Base-by-base conservation (phyloP, 352 stramenopile genomes). In the Aphanomyces invadans region DNA sequence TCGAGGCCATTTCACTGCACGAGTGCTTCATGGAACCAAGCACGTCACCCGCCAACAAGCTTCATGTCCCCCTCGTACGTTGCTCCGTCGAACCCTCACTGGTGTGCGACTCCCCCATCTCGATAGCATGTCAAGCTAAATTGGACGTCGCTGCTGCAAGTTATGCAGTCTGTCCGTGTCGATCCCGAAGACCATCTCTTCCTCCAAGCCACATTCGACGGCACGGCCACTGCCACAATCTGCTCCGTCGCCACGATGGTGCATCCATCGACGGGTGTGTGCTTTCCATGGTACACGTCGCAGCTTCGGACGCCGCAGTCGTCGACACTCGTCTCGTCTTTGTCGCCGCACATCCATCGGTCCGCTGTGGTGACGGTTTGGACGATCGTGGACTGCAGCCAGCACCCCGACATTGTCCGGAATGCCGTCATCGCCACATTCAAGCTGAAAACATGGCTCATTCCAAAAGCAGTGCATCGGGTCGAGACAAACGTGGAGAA, bases 121-220 rank as follows among this genome's bases (percentile, higher is more conserved):
- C n/a, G n/a, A n/a, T n/a, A n/a, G n/a, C n/a, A n/a, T n/a, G n/a
- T n/a, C n/a, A n/a, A n/a, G n/a, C 21, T 25, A 21, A 25, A 54
- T 54, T 54, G n/a, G 46, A 11, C 7, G 15, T 10, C 46, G 10
- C 2, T 54, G 0, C 10, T 54, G n/a, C n/a, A 54, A 21, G 10
- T 31, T 2, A 54, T 54, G n/a, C 46, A 54, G n/a, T 21, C 0
- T 10, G 21, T 11, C 46, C 26, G 10, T 23, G 29, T 32, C 11
- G 49, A 57, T 33, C 25, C 49, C 19, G 49, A 57, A 33, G 49
- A 57, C 49, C 49, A 57, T n/a, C 15, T 57, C 29, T 11, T 57
- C 21, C 29, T 57, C 7, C 49, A 28, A 21, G 49, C 36, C 49
- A 33, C 25, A 21, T 29, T 17, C 49, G 19, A 29, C 25, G 29